phyloP scores from a whole-genome alignment of 202 grass and related monocot genomes.

The Carex sylvatica region DNA sequence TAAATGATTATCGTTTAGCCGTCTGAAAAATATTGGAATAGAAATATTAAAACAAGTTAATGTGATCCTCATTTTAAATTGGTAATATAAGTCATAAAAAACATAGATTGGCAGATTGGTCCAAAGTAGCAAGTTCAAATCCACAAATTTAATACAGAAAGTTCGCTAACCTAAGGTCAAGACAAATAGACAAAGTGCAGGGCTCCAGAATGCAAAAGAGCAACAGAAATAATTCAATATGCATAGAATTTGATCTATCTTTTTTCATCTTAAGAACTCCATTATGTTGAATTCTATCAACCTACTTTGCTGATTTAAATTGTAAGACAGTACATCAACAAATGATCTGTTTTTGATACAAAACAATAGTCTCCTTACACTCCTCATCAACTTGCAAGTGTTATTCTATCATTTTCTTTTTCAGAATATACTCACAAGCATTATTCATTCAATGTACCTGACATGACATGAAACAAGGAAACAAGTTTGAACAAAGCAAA shows the following conservation, averaged over 20 bases:
- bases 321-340: not conserved
- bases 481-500: not conserved
- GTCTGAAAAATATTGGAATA: slow-evolving; percentile 35
- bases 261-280: not conserved
- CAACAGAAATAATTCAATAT: not conserved
- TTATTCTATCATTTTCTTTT: not conserved
- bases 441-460: not conserved
- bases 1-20: slow-evolving; percentile 62
- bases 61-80: not conserved
- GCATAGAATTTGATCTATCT: not conserved
- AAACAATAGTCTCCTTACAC: not conserved
- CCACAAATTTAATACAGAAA: not conserved
- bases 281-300: not conserved
- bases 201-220: not conserved
- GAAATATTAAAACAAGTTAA: not conserved
- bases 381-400: not conserved
- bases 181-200: not conserved
- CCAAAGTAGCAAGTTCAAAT: not conserved
- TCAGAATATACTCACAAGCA: not conserved
- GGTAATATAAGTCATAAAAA: not conserved
- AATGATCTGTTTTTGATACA: not conserved
- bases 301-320: not conserved
- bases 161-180: not conserved
- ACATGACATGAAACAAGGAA: not conserved
- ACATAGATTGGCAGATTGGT: not conserved